These are phyloP conservation scores for Solanum pimpinellifolium DNA, from an alignment of 257 asterid species.

Conservation along the genomic window DNA sequence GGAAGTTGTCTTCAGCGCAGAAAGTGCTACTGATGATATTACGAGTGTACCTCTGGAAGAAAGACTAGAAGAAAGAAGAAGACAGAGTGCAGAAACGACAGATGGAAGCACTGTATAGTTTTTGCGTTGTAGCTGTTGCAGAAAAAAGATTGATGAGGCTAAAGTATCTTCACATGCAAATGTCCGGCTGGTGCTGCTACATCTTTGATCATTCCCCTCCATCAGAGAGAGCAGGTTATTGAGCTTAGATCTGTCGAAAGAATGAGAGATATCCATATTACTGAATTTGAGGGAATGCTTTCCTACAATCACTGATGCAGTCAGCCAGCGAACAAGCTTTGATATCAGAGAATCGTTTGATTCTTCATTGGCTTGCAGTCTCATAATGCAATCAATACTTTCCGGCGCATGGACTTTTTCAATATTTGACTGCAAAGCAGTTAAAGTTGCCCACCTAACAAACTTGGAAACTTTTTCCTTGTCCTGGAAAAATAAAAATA, in stretches of 20 bases:
- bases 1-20: neutral
- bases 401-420: conserved; percentile 16
- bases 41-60: conserved; percentile 39
- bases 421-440: conserved; percentile 42
- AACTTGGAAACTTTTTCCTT: conserved; percentile 45
- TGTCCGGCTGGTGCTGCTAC: conserved; percentile 3
- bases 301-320: conserved; percentile 71
- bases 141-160: conserved; percentile 49
- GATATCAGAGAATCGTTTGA: conserved; percentile 41
- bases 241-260: conserved; percentile 24
- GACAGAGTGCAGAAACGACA: conserved; percentile 61
- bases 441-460: conserved; percentile 58
- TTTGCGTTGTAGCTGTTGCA: conserved; percentile 49
- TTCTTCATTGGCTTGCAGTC: conserved; percentile 16
- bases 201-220: conserved; percentile 22
- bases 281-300: conserved; percentile 29
- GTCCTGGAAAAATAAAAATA: conserved; percentile 31
- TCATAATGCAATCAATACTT: conserved; percentile 8
- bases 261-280: conserved; percentile 6
- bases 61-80: conserved; percentile 39
- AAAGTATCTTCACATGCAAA: conserved; percentile 28
- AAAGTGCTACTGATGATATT: neutral
- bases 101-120: conserved; percentile 47
- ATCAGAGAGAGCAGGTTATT: conserved; percentile 36
- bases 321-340: conserved; percentile 81